These are phyloP conservation scores for Closterium sp. DNA, from an alignment of 139 green algal genomes.

Conservation along the genomic window DNA sequence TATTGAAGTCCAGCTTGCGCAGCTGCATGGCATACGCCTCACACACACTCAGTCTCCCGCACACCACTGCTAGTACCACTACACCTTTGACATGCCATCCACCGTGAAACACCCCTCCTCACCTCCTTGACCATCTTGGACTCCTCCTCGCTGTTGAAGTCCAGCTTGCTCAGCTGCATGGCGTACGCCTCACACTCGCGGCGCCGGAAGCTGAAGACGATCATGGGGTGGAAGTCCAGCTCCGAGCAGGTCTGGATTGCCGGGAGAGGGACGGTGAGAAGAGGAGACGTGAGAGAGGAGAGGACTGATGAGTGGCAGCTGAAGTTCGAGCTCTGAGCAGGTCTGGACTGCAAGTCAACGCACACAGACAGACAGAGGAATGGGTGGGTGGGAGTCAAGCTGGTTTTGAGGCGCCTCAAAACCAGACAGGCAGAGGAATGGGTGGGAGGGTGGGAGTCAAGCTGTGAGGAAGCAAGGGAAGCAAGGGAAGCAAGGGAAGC, in stretches of 20 bases:
- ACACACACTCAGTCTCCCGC: constrained; percentile 49
- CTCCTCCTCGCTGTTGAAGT: constrained; percentile 59
- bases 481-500: not conserved
- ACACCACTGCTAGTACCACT: too few relatives aligned
- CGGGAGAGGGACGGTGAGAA: not conserved
- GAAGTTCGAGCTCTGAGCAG: constrained; percentile 66
- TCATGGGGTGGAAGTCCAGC: constrained; percentile 75
- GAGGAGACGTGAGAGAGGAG: not conserved
- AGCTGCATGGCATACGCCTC: constrained; percentile 57
- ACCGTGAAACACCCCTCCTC: not conserved
- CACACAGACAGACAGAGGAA: not conserved
- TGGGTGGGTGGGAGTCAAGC: too few relatives aligned
- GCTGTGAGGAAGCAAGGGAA: not conserved
- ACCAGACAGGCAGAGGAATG: too few relatives aligned
- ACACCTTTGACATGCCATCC: too few relatives aligned
- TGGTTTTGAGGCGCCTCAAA: too few relatives aligned
- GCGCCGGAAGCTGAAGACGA: constrained; percentile 91
- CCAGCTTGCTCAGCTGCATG: constrained; percentile 60
- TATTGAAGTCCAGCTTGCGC: constrained; percentile 62
- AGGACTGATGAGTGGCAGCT: constrained; percentile 66
- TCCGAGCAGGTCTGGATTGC: constrained; percentile 62
- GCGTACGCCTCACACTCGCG: constrained; percentile 65
- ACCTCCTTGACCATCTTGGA: constrained; percentile 50
- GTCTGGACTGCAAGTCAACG: constrained; percentile 37
- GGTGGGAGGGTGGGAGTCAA: not conserved